Conservation (phyloP, 2,329 filamentous ascomycete genomes). For the Pleoardoris graminearum region DNA sequence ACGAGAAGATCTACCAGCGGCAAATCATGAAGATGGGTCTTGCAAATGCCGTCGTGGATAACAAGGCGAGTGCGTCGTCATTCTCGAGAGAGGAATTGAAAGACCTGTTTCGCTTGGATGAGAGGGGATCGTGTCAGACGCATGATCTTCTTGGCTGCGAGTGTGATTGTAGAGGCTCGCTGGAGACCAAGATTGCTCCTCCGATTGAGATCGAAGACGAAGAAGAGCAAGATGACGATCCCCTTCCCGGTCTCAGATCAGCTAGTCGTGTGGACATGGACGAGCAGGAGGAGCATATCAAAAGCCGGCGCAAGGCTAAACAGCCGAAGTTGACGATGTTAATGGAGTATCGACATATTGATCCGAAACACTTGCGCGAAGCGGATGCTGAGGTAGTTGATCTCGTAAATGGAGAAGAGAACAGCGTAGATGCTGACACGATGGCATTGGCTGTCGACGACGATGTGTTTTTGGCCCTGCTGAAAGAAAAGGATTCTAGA, state of each 20-base stretch:
- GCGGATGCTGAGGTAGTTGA: conserved; percentile 28
- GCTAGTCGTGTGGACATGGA: conserved; percentile 53
- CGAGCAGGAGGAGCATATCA: conserved; percentile 49
- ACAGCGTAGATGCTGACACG: conserved; percentile 46
- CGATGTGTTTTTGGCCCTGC: conserved; percentile 53
- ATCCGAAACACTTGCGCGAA: conserved; percentile 37
- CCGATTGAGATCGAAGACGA: conserved; percentile 22
- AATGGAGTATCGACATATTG: conserved; percentile 60
- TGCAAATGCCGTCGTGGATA: conserved; percentile 71
- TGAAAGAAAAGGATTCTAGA: conserved; percentile 51
- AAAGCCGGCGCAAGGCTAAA: conserved; percentile 38
- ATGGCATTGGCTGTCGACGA: conserved; percentile 52
- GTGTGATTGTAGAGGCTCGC: conserved; percentile 60
- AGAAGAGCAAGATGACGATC: conserved; percentile 32
- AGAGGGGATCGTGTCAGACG: conserved; percentile 64
- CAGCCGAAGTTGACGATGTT: conserved; percentile 54
- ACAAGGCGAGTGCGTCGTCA: conserved; percentile 61
- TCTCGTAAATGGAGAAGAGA: conserved; percentile 37
- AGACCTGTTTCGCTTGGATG: conserved; percentile 69
- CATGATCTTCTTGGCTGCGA: conserved; percentile 68
- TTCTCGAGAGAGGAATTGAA: conserved; percentile 69
- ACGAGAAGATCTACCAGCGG: conserved; percentile 76
- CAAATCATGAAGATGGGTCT: conserved; percentile 72
- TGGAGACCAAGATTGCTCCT: conserved; percentile 17
- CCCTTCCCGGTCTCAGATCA: conserved; percentile 35